Evolutionary conservation across 2,329 filamentous ascomycete genomes (phyloP).

Genomic region (Xylaria sp.): DNA sequence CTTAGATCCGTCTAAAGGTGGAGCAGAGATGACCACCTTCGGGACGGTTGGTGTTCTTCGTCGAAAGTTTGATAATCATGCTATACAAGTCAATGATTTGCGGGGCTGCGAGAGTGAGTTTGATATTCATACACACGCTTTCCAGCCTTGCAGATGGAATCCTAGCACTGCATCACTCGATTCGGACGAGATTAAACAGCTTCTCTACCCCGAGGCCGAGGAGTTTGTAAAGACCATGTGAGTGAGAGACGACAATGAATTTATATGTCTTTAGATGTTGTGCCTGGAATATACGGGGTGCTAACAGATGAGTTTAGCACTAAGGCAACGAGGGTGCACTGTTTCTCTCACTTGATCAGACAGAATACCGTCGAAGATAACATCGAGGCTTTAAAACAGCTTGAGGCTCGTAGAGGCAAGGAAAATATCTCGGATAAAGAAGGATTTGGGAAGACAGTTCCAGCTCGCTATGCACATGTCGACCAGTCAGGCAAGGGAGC

Average conservation of each 20-base stretch:
- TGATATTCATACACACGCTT: slow-evolving; percentile 31
- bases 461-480: slow-evolving; percentile 30
- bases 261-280: neutral
- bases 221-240: slow-evolving; percentile 32
- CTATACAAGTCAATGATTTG: slow-evolving; percentile 26
- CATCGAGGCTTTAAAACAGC: slow-evolving; percentile 20
- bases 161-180: slow-evolving; percentile 26
- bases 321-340: slow-evolving; percentile 30
- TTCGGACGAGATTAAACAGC: slow-evolving; percentile 6
- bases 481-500: slow-evolving; percentile 33
- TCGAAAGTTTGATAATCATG: slow-evolving; percentile 32
- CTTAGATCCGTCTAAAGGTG: slow-evolving; percentile 30
- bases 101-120: slow-evolving; percentile 27
- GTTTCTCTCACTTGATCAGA: slow-evolving; percentile 34
- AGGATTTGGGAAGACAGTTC: slow-evolving; percentile 23
- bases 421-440: slow-evolving; percentile 28
- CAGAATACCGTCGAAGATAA: slow-evolving; percentile 27
- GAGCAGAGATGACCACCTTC: slow-evolving; percentile 13
- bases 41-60: slow-evolving; percentile 33
- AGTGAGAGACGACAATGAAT: slow-evolving; percentile 1
- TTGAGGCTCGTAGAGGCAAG: slow-evolving; percentile 20
- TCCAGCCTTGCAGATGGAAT: slow-evolving; percentile 28
- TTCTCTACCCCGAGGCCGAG: slow-evolving; percentile 26
- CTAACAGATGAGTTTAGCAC: slow-evolving; percentile 10
- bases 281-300: neutral